phyloP scores from a whole-genome alignment of 2,329 filamentous ascomycete genomes.

The Moelleriella libera region DNA sequence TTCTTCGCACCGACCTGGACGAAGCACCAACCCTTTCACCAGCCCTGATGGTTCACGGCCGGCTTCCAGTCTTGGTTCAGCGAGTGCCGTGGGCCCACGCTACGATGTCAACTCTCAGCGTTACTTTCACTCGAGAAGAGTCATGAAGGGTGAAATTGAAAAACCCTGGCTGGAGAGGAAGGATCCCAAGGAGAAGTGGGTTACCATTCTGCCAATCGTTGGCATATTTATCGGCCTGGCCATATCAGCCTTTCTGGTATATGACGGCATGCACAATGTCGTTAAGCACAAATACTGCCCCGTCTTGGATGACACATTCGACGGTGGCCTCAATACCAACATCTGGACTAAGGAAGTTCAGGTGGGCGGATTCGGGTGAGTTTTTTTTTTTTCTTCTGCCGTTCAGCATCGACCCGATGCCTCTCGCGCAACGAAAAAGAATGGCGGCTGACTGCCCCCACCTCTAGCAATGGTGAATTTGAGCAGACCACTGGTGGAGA shows the following conservation, averaged over 20 bases:
- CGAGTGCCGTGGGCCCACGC: conserved; percentile 21
- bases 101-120: conserved; percentile 26
- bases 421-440: no score
- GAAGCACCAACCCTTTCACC: conserved; percentile 27
- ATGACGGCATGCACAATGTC: conserved; percentile 59
- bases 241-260: conserved; percentile 58
- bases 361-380: conserved; percentile 63
- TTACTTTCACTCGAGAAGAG: conserved; percentile 62
- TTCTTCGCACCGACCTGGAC: conserved; percentile 16
- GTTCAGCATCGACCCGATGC: neutral
- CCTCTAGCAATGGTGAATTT: conserved; percentile 61
- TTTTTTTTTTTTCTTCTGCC: conserved; percentile 4
- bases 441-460: no score
- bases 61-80: conserved; percentile 31
- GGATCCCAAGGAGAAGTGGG: conserved; percentile 74
- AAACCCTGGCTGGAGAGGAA: conserved; percentile 64
- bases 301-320: conserved; percentile 53
- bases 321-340: conserved; percentile 38
- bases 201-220: conserved; percentile 63
- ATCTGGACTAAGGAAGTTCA: conserved; percentile 66
- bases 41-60: conserved; percentile 31
- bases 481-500: conserved; percentile 58
- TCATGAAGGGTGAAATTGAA: conserved; percentile 59
- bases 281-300: conserved; percentile 61
- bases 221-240: conserved; percentile 56